Base-by-base conservation (phyloP, 2,329 filamentous ascomycete species). In the Ceratocystis huliohia region DNA sequence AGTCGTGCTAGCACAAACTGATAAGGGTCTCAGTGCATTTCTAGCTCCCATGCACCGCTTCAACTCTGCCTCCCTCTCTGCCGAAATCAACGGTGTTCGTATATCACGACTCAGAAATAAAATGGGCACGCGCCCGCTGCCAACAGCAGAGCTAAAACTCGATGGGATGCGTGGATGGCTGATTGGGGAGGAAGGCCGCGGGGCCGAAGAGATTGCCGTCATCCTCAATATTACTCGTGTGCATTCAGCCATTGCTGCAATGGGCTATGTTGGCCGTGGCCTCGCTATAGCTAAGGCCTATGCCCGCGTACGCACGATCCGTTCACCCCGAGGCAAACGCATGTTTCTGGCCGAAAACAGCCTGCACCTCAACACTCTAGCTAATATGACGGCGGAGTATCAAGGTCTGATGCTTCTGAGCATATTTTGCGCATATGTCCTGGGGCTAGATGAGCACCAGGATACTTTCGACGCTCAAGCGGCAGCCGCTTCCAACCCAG, bases 101-200 rank as follows among this genome's bases (percentile, higher is more conserved):
- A 88, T 90, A 69, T 83, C 86, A 67, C 80, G 87, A 0, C 76
- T 91, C 17, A 91, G 91, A 75, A 82, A 83, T 73, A 91, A 91
- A 71, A 79, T 88, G 2, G 88, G 88, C 30, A 91, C 87, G 0
- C 82, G 82, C 61, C 79, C 84, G 0, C 76, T 91, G 0, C 87
- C 88, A 0, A 91, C 88, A 0, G 88, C 87, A 0, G 88, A 91
- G 73, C 79, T 91, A 0, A 85, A 87, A 68, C 78, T 88, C 2
- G 76, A 79, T 17, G 79, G 77, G n/a, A 83, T 84, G 78, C 81
- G 85, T 1, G 85, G 77, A 3, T 85, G 85, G 78, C 78, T 90
- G 5, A 75, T 92, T 33, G 88, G 88, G 5, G 75, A 80, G 2
- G 80, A 88, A 69, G 87, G 88, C 1, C 76, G 82, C 50, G 88